Base-by-base conservation (phyloP, 2,329 filamentous ascomycete species). In the Hypoxylon sp. region DNA sequence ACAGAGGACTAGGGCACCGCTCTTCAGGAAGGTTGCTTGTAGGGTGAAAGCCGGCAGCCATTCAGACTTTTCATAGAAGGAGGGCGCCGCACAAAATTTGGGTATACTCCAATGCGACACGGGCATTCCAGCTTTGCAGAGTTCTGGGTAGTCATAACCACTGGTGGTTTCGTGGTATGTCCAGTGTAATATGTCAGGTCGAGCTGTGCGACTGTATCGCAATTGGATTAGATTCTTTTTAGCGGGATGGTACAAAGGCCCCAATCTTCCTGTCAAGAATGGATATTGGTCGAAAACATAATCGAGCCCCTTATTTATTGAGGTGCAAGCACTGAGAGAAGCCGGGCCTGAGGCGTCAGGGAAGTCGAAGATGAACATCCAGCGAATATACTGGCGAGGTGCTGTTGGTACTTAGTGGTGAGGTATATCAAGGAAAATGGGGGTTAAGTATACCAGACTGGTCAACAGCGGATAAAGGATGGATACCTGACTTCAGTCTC, bases 331-430 rank as follows among this genome's bases (percentile, higher is more conserved):
- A 3, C 25, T 10, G 2, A 19, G 10, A 14, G 60, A 7, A 13
- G 30, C 11, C 10, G 3, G 6, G 23, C 21, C 19, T 13, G 55
- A 61, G 0, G 36, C 59, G 21, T 64, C 59, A 0, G 58, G 51
- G 49, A 72, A 72, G 36, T 71, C 66, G 52, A 71, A 69, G 41
- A 72, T 67, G 17, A 65, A 57, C 65, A 71, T 69, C 17, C 59
- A 58, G n/a, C 65, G 68, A 11, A 45, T 50, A 38, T 70, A 71
- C 21, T 57, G 34, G 11, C 63, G 59, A 14, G 13, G 34, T 4
- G 46, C 65, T 67, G 34, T n/a, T 38, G n/a, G 23, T 38, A 43
- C 5, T 57, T 48, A 63, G 60, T 14, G 14, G 11, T 34, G 50
- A 17, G 10, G 11, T 30, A 7, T 7, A 41, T 19, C 19, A 19